A percentile compares a stretch with the other conserved stretches of the same genome.
Conservation (phyloP, 306 rosid genomes). For the Fagus crenata region DNA sequence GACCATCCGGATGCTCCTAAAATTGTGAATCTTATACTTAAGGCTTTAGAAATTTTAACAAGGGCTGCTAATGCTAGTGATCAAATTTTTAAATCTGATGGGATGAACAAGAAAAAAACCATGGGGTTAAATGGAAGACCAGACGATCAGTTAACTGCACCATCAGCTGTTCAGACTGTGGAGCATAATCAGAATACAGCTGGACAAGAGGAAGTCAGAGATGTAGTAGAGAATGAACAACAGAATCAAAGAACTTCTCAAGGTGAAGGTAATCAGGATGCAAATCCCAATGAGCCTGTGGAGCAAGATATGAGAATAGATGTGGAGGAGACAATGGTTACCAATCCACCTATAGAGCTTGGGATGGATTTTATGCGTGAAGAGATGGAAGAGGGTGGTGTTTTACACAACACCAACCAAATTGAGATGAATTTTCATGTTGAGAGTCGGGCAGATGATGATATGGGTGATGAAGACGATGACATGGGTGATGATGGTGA, state of each 20-base stretch:
- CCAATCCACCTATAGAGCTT: constrained; percentile 69
- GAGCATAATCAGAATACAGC: constrained; percentile 53
- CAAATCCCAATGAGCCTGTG: constrained; percentile 50
- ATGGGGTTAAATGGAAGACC: constrained; percentile 56
- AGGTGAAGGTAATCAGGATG: constrained; percentile 46
- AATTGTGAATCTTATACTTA: constrained; percentile 81
- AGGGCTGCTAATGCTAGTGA: constrained; percentile 97
- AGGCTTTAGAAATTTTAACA: constrained; percentile 86
- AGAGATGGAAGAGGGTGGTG: constrained; percentile 77
- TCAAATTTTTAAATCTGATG: constrained; percentile 76
- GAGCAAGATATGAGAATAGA: constrained; percentile 78
- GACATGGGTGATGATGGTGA: constrained; percentile 98
- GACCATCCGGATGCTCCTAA: constrained; percentile 98
- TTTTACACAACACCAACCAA: constrained; percentile 70
- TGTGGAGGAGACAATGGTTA: constrained; percentile 57
- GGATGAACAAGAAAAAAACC: constrained; percentile 66
- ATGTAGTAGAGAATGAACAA: constrained; percentile 47
- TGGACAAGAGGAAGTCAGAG: constrained; percentile 59
- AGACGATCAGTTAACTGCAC: constrained; percentile 58
- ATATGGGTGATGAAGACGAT: constrained; percentile 97
- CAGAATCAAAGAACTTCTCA: constrained; percentile 56
- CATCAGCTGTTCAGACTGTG: constrained; percentile 49
- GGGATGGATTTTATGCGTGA: constrained; percentile 92
- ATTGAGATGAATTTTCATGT: constrained; percentile 86
- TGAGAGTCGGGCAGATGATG: constrained; percentile 87